Evolutionary conservation across 805 yeast species (phyloP).

Genomic region (Saccharomycopsis guyanensis): DNA sequence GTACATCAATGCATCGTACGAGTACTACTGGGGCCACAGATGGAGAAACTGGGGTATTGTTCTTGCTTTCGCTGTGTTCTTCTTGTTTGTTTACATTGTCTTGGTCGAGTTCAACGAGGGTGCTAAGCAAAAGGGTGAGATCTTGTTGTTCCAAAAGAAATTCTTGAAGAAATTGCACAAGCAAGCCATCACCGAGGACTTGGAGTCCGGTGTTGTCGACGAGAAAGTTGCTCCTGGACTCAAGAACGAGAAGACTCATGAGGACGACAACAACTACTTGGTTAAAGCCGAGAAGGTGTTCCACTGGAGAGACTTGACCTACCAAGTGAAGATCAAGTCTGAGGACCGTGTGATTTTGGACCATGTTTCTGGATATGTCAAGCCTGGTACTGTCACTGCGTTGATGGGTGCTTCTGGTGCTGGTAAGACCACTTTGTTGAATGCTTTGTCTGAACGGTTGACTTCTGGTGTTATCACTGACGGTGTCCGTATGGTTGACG

Average conservation of each 20-base stretch:
- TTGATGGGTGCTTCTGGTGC: slow-evolving; percentile 54
- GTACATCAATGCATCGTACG: slow-evolving; percentile 38
- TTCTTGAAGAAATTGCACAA: slow-evolving; percentile 42
- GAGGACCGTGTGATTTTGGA: slow-evolving; percentile 42
- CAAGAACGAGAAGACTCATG: neutral
- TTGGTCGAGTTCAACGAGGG: slow-evolving; percentile 53
- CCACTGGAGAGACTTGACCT: slow-evolving; percentile 54
- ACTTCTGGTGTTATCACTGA: slow-evolving; percentile 42
- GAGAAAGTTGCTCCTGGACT: slow-evolving; percentile 1
- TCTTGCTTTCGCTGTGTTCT: slow-evolving; percentile 46
- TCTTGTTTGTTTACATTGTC: slow-evolving; percentile 44
- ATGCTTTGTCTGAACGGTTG: slow-evolving; percentile 45
- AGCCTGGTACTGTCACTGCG: slow-evolving; percentile 58
- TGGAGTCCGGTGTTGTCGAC: slow-evolving; percentile 27
- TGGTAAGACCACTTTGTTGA: slow-evolving; percentile 53
- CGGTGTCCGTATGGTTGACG: slow-evolving; percentile 53
- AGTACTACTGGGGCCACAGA: slow-evolving; percentile 38
- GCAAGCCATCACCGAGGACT: slow-evolving; percentile 26
- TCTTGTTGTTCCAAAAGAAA: slow-evolving; percentile 48
- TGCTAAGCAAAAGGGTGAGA: slow-evolving; percentile 66
- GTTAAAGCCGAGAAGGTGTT: slow-evolving; percentile 37
- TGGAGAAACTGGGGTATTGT: slow-evolving; percentile 65
- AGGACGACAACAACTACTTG: slow-evolving; percentile 20
- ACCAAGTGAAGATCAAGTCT: slow-evolving; percentile 44
- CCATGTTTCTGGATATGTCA: slow-evolving; percentile 53